Evolutionary conservation across 306 rosid species (phyloP), one percentile per base, ranked within the genome.

Genomic region (Cajanus cajan): DNA sequence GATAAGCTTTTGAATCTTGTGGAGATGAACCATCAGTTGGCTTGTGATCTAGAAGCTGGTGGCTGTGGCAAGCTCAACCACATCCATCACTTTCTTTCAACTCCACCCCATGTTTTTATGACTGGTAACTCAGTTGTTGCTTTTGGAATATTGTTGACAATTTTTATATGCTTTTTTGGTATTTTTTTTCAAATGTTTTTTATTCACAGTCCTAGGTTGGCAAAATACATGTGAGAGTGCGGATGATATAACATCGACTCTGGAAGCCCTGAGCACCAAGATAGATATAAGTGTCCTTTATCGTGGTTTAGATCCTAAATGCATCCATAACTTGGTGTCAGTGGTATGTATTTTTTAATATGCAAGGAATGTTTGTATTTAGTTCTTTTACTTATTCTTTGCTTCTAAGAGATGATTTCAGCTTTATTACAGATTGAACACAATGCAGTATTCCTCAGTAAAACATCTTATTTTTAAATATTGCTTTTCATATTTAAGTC

Each of bases 31-130:
- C 96, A 93, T 87, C 97, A 91, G 80, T 74, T 93, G 80, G 87
- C 97, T 71, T 96, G 99, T 89, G 97, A 93, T 84, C 86, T 75
- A 10, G 99, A 90, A 66, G 91, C 69, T 66, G 87, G 86, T 68
- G 99, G 99, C 37, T 96, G 99, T 77, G 97, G 99, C 88, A 90
- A 85, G 83, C 92, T 64, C 80, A 93, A 96, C 84, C 84, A 91
- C 88, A 91, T 91, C 84, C 97, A 91, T 89, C 99, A 87, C 87
- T 85, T 91, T 82, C 96, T 96, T 58, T 80, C 96, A 63, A 87
- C 89, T 51, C 90, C 97, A 24, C 99, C 99, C 19, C 89, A 85
- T 78, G 96, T 91, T 74, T 93, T 96, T 85, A 96, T 93, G 75
- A 89, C 97, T 84, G 98, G 99, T 96, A 68, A 77, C 73, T 83